Conservation (phyloP, 306 rosid species). For the Lupinus albus region DNA sequence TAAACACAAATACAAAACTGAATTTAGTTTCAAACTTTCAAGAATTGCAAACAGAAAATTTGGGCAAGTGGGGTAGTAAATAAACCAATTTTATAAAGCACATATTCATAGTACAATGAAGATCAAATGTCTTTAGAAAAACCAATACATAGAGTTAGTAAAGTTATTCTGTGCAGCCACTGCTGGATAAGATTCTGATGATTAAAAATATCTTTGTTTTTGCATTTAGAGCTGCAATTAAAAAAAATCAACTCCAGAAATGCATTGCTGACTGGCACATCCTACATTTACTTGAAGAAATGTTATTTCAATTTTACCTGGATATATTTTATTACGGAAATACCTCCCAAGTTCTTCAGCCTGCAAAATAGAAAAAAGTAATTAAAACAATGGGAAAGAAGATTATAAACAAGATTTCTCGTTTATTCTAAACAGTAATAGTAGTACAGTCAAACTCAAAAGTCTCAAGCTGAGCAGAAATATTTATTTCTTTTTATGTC, state of each 20-base stretch:
- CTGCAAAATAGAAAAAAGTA: conserved; percentile 52
- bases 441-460: conserved; percentile 18
- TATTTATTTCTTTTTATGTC: conserved; percentile 1
- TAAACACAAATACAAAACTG: too few relatives aligned
- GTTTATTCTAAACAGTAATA: conserved; percentile 32
- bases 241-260: conserved; percentile 5
- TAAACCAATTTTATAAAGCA: too few relatives aligned
- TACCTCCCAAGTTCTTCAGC: conserved; percentile 99
- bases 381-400: conserved; percentile 18
- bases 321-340: conserved; percentile 93
- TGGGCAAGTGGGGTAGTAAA: too few relatives aligned
- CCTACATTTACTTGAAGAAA: conserved; percentile 22
- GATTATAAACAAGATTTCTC: conserved; percentile 22
- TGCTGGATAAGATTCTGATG: too few relatives aligned
- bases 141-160: too few relatives aligned
- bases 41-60: too few relatives aligned
- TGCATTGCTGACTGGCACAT: not conserved
- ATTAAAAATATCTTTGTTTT: too few relatives aligned
- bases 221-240: not conserved
- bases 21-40: too few relatives aligned
- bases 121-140: too few relatives aligned
- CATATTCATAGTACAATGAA: too few relatives aligned
- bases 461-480: conserved; percentile 28
- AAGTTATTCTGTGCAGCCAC: too few relatives aligned
- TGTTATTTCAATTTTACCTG: conserved; percentile 60